Evolutionary conservation across 345 rosid genomes (phyloP).

Genomic region (Citropsis articulata): DNA sequence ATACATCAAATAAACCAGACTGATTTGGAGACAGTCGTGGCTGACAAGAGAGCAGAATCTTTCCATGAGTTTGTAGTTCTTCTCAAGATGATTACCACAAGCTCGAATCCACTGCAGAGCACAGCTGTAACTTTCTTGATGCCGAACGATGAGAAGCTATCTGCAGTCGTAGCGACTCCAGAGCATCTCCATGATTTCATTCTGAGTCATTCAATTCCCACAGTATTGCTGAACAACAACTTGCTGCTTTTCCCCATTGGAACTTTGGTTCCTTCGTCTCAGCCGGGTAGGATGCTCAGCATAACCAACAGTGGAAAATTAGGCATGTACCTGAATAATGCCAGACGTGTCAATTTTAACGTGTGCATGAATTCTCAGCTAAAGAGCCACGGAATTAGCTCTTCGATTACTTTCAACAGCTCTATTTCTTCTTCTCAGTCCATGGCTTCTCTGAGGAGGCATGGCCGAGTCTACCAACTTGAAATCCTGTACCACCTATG

Average conservation of each 20-base stretch:
- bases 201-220: slow-evolving; percentile 36
- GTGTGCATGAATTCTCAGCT: slow-evolving; percentile 29
- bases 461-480: not conserved
- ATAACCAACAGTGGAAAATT: slow-evolving; percentile 22
- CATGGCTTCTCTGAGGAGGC: not conserved
- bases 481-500: not conserved
- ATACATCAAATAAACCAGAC: slow-evolving; percentile 20
- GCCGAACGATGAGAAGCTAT: slow-evolving; percentile 30
- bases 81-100: slow-evolving; percentile 29
- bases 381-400: slow-evolving; percentile 40
- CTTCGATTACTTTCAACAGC: slow-evolving; percentile 13
- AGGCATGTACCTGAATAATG: slow-evolving; percentile 31
- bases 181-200: slow-evolving; percentile 31
- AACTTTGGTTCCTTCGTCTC: slow-evolving; percentile 30
- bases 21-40: slow-evolving; percentile 31
- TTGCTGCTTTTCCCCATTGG: slow-evolving; percentile 36
- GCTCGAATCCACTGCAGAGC: slow-evolving; percentile 1
- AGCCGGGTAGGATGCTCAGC: slow-evolving; percentile 29
- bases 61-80: slow-evolving; percentile 45
- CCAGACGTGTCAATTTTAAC: slow-evolving; percentile 32
- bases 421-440: not conserved
- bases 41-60: slow-evolving; percentile 34
- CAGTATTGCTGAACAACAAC: slow-evolving; percentile 17
- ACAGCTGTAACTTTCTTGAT: slow-evolving; percentile 33
- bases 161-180: slow-evolving; percentile 12